Base-by-base conservation (phyloP, 1,284 basidiomycete species). In the Cutaneotrichosporon sp. region DNA sequence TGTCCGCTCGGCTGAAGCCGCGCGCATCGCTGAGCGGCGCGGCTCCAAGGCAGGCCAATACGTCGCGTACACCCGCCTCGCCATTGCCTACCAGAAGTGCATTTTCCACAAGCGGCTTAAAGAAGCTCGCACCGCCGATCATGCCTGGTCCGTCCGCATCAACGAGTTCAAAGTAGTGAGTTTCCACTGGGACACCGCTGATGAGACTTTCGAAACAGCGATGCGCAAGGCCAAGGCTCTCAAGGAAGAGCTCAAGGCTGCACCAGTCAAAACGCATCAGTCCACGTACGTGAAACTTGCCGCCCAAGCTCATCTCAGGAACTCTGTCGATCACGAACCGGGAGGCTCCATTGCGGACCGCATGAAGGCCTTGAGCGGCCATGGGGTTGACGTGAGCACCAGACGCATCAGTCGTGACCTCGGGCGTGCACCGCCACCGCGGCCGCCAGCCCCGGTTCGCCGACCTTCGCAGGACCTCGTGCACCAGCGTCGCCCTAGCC, bases 261-360 rank as follows among this genome's bases (percentile, higher is more conserved):
- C 31, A 26, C 31, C 16, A 8, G 30, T 31, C 6, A 40, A 47
- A 40, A 32, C 26, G 6, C 51, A 53, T 18, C n/a, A 30, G 30
- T 16, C 51, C 26, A 22, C 50, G 52, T 61, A 32, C 13, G 52
- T 55, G 26, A 3, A 42, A 38, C 18, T 30, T 34, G 31, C 11
- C 18, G 36, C 36, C 50, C 26, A 31, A 14, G 26, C 14, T 40
- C 59, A 22, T 50, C 38, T 11, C 56, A 62, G 50, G 36, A 46
- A 13, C 34, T 36, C 53, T 16, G 58, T 68, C 3, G 66, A 70
- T 49, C 61, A 64, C 7, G 65, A 69, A 34, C 47, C 61, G 0
- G 71, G 71, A 26, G 81, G 80, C 13, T 79, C 76, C 53, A 77
- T 82, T 31, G 77, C 77, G 6, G 80, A 81, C 62, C 67, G 81